Base-by-base conservation (phyloP, 306 rosid genomes). In the Trifolium pratense region DNA sequence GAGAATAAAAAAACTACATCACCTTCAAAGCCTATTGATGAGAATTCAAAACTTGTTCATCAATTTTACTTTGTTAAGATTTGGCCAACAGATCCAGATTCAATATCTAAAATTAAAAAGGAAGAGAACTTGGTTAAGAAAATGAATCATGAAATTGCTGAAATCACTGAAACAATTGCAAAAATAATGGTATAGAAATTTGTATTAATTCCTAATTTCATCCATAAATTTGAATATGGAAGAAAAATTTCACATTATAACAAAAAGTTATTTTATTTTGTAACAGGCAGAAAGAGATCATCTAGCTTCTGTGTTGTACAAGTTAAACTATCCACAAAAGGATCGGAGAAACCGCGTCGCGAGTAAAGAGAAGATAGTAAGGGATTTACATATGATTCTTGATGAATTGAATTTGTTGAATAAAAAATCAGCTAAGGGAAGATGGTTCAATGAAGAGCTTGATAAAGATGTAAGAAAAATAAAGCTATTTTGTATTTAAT, bases 391-490 rank as follows among this genome's bases (percentile, higher is more conserved):
- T 39, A 16, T 48, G 52, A 37, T 70, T 57, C 79, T 73, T 36
- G 83, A 79, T 48, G 62, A 72, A 21, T 72, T 78, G 60, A 61
- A 51, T 71, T 71, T 72, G 2, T 5, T n/a, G 9, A 71, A 21
- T 37, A 42, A 79, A n/a, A 42, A 72, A n/a, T 5, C 43, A 56
- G 43, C 69, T 23, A 34, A 45, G 20, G 32, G 68, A 31, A 43
- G 63, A 65, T 20, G 55, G 9, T 21, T 57, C 9, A 16, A 0
- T 7, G 73, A 53, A 32, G 60, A 52, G 31, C 59, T 52, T 78
- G 52, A 53, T 29, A 52, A 71, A 65, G 63, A 60, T 25, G 82
- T 71, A 40, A 40, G 77, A 14, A 61, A 29, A 60, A 4, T 16
- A 64, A 15, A 9, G 42, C 17, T 4, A 42, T 36, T 8, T 43